Evolutionary conservation across 1,139 yeast species (phyloP).

Genomic region (Saccharomyces hybrid): DNA sequence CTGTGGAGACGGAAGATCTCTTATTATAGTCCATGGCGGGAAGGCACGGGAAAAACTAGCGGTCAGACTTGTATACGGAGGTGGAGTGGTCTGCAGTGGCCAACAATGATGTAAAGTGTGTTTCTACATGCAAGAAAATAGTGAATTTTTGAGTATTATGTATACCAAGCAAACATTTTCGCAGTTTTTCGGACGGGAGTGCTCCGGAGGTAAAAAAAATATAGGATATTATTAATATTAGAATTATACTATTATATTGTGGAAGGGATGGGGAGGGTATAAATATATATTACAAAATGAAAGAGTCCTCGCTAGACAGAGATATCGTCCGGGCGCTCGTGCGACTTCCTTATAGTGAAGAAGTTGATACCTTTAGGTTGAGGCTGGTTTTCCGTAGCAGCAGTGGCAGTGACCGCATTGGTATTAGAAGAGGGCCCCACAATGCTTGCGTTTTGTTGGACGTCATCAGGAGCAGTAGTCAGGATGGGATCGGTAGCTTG

Average conservation of each 20-base stretch:
- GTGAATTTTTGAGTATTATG: not conserved
- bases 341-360: slow-evolving; percentile 63
- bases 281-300: not conserved
- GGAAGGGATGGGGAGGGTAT: not conserved
- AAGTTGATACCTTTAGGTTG: slow-evolving; percentile 65
- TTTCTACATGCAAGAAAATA: not conserved
- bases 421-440: slow-evolving; percentile 29
- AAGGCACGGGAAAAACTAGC: not conserved
- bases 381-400: slow-evolving; percentile 32
- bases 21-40: slow-evolving; percentile 12
- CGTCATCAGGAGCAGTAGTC: slow-evolving; percentile 4
- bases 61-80: not conserved
- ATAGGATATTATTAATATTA: not conserved
- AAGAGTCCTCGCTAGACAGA: slow-evolving; percentile 38
- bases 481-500: not conserved
- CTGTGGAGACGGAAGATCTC: slow-evolving; percentile 20
- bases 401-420: slow-evolving; percentile 15
- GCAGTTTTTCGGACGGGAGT: not conserved
- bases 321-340: slow-evolving; percentile 51
- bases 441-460: slow-evolving; percentile 8
- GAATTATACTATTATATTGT: not conserved
- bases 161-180: not conserved
- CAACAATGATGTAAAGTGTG: not conserved
- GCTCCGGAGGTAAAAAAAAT: not conserved
- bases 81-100: not conserved